Conservation (phyloP, 352 stramenopile species). For the Ophiocytium majus region DNA sequence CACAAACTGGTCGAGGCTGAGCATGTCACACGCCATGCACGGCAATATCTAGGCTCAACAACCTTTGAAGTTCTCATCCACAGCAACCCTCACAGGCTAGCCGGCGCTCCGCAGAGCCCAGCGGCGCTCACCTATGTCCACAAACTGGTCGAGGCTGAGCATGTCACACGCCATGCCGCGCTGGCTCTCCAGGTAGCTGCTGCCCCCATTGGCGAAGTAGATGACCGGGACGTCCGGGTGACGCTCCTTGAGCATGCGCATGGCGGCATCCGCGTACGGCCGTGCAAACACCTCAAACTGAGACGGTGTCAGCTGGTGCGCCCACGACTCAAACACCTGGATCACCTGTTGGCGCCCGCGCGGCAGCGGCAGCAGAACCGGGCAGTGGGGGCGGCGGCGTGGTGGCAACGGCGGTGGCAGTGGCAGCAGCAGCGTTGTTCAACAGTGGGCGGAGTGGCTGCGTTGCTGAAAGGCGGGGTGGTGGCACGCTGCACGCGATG, state of each 20-base stretch:
- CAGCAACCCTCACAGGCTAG: too few relatives aligned
- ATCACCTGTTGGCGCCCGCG: constrained; percentile 64
- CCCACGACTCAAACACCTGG: constrained; percentile 81
- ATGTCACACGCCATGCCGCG: constrained; percentile 70
- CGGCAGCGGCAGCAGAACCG: constrained; percentile 39
- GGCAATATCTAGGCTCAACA: too few relatives aligned
- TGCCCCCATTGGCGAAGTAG: constrained; percentile 81
- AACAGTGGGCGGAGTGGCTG: too few relatives aligned
- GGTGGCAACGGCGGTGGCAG: too few relatives aligned
- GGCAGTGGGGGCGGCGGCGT: too few relatives aligned
- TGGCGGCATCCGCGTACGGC: constrained; percentile 68
- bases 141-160: constrained; percentile 72
- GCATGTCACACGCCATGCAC: constrained; percentile 81
- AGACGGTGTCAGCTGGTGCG: constrained; percentile 68
- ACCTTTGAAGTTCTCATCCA: too few relatives aligned
- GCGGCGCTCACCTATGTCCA: constrained; percentile 64
- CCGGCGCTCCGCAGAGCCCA: too few relatives aligned
- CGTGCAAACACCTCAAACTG: constrained; percentile 70
- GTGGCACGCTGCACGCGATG: too few relatives aligned
- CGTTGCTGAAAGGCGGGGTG: too few relatives aligned
- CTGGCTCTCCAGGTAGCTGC: constrained; percentile 71
- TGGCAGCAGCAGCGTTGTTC: too few relatives aligned
- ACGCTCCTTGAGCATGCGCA: constrained; percentile 68
- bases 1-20: constrained; percentile 71
- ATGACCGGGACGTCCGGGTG: constrained; percentile 74